Base-by-base conservation (phyloP, 805 yeast species). In the Zygotorulaspora sp. region DNA sequence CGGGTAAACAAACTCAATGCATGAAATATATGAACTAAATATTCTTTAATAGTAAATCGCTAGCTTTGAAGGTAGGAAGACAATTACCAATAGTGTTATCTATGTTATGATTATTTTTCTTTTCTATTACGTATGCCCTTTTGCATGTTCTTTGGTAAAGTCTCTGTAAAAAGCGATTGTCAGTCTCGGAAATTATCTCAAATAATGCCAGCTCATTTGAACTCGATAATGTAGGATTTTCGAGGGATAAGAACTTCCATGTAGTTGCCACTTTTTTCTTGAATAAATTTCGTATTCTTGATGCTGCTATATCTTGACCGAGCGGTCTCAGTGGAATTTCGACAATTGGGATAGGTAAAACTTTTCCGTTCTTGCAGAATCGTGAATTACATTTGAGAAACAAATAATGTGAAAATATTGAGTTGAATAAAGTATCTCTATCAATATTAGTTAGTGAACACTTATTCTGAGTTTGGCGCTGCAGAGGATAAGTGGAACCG, bases 281-380 rank as follows among this genome's bases (percentile, higher is more conserved):
- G 40, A 49, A 49, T 19, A 49, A 20, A 27, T 52, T 52, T 14
- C 38, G 35, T 21, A 48, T 44, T 19, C 56, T 38, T 5, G 39
- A 38, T 13, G 39, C 49, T 6, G 54, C 43, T 14, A 47, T 43
- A 22, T 49, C 50, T 10, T 43, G 39, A 10, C 56, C 56, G 21
- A 49, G 38, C 4, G 54, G 52, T 20, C 49, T 44, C 47, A 52
- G 33, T 7, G 52, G 52, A 8, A 52, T 48, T 35, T 48, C 49
- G 4, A 52, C 56, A 15, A 52, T 48, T n/a, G 56, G 56, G 3
- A 44, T 32, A 3, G 52, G 44, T 10, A 47, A 32, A 7, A 34
- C 35, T 22, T 40, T 49, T 24, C 45, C 40, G 28, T 45, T 43
- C 24, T 43, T 36, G 34, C 50, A 49, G 2, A 52, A 38, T 22